Base-by-base conservation (phyloP, 2,329 filamentous ascomycete species). In the Cercospora berteroae region DNA sequence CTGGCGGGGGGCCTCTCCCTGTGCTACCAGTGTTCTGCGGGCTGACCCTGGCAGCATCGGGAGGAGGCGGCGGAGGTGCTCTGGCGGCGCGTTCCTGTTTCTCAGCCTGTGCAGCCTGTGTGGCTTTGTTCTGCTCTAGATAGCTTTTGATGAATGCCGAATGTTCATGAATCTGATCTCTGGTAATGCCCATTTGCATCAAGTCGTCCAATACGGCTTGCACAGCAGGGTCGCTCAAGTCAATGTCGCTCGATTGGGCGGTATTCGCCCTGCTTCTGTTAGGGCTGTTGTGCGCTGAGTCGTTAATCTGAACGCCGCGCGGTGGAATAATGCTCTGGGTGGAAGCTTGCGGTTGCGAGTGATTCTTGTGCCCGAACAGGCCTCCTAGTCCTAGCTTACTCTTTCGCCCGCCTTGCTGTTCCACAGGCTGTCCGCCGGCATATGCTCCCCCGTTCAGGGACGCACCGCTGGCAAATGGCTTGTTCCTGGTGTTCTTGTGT, bases 101-200 rank as follows among this genome's bases (percentile, higher is more conserved):
- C 67, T 80, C 79, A 50, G 79, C 73, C 56, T 83, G 81, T 50
- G 81, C 80, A 56, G 81, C 79, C 20, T 79, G 77, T 50, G 81
- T 82, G 27, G 83, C 82, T 76, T 89, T 87, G 74, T 87, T 86
- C 74, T 89, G 85, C 74, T 88, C 86, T 70, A 90, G 87, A 74
- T 89, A 90, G 66, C 84, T 81, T 79, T 88, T 88, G 77, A 90
- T 90, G 73, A 90, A 90, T 64, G 88, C 88, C 2, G 86, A 84
- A 75, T 90, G 88, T 70, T 89, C 84, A 67, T 86, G 86, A 65
- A 90, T 89, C 77, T 89, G 86, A 72, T 90, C 88, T 74, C 89
- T 86, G 1, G 87, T 89, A 63, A 90, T 89, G 50, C 88, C 88
- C 86, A 90, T 89, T 20, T 82, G 80, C 70, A 86, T 74, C 63